phyloP scores from a whole-genome alignment of 176 grass and related monocot genomes.

The Rhynchospora breviuscula region DNA sequence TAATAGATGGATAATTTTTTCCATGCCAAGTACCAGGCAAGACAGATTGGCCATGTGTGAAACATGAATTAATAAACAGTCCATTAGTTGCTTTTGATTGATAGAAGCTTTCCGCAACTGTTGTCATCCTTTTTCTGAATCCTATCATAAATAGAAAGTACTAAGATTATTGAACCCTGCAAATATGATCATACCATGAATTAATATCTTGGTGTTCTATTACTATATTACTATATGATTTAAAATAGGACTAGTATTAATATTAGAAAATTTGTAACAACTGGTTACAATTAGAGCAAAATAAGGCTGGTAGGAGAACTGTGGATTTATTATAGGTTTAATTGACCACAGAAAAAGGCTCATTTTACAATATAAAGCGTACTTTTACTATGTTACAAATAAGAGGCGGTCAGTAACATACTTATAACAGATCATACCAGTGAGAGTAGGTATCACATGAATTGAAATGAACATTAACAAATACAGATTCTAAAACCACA shows the following conservation, averaged over 20 bases:
- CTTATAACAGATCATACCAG: neutral
- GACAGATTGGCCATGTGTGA: conserved; percentile 56
- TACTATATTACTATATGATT: neutral
- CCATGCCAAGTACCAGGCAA: conserved; percentile 11
- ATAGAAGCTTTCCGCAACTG: neutral
- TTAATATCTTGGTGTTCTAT: neutral
- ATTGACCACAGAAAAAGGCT: neutral
- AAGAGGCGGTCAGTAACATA: neutral
- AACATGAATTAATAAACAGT: conserved; percentile 73
- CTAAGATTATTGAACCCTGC: neutral
- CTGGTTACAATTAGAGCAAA: neutral
- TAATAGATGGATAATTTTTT: no score
- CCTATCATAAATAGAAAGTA: conserved; percentile 26
- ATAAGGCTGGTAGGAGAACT: neutral
- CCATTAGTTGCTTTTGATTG: conserved; percentile 24
- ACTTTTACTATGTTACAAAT: neutral
- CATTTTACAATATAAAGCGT: neutral
- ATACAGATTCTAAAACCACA: neutral
- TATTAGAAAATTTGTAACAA: neutral
- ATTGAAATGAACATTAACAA: neutral
- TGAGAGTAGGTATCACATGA: neutral
- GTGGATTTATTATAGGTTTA: neutral
- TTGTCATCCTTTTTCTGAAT: conserved; percentile 55
- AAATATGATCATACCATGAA: no score
- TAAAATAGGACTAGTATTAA: neutral